Base-by-base conservation (phyloP, 306 rosid genomes). In the Medicago ruthenica region DNA sequence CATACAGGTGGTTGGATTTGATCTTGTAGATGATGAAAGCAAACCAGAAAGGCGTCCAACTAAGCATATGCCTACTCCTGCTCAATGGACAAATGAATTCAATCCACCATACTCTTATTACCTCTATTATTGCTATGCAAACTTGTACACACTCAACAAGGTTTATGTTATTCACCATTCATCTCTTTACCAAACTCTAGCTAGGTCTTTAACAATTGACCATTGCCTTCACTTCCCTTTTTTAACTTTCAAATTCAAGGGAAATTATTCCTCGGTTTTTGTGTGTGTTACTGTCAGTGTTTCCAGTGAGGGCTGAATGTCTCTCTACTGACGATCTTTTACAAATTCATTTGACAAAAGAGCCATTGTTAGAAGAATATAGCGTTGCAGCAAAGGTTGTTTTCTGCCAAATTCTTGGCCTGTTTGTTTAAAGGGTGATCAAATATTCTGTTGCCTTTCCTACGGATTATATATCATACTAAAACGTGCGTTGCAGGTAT, bases 31-130 rank as follows among this genome's bases (percentile, higher is more conserved):
- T 60, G 98, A 93, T 79, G 98, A 93, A 79, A 90, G 98, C 78
- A 90, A 85, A 84, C 98, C 93, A 54, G 98, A 93, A 86, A 89
- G 96, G 76, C 91, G 87, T n/a, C 96, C 98, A 22, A 90, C 91
- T 61, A 93, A 93, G 88, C 98, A 93, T 87, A 90, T 93, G 96
- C 98, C 89, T 65, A 83, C 91, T 31, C 96, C 96, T 67, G 84
- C 88, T 55, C 87, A 90, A 83, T 90, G 95, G 98, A 90, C 90
- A 2, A 90, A 93, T 84, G 91, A 80, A 55, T 93, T 90, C 67
- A 93, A 93, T 83, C 98, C 95, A 55, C 95, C 98, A 18, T 93
- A 74, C 80, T 89, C 98, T 24, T 93, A 93, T 66, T 93, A 89
- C 79, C 84, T 87, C 16, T 89, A 90, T 81, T 93, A 93, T 75